Evolutionary conservation across 208 protist species (phyloP).

Genomic region (Lotmaria passim): DNA sequence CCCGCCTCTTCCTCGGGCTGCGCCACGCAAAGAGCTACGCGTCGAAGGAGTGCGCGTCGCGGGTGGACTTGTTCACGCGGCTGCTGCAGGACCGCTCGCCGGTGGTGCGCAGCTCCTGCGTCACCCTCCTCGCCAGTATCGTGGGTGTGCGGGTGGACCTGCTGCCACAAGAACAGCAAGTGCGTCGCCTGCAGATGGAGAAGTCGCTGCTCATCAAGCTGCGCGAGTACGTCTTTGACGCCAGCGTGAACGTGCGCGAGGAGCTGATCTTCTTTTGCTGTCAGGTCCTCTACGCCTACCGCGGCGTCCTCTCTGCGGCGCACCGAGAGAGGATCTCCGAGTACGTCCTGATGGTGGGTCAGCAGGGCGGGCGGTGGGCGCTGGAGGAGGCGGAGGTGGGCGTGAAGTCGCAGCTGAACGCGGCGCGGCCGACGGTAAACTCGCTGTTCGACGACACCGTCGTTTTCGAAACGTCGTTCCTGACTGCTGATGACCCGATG

Average conservation of each 20-base stretch:
- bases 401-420: constrained; percentile 79
- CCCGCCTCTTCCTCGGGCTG: constrained; percentile 70
- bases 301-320: constrained; percentile 30
- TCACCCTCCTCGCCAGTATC: constrained; percentile 83
- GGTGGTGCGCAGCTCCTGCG: constrained; percentile 87
- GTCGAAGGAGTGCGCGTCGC: constrained; percentile 76
- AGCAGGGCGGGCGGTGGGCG: constrained; percentile 47
- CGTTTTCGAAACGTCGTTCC: constrained; percentile 62
- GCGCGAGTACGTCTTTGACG: constrained; percentile 78
- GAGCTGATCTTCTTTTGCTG: constrained; percentile 88
- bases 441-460: constrained; percentile 73
- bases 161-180: constrained; percentile 58
- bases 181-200: constrained; percentile 84
- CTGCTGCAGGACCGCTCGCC: constrained; percentile 85
- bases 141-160: constrained; percentile 69
- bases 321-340: constrained; percentile 44
- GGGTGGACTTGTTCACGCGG: constrained; percentile 71
- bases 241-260: constrained; percentile 85
- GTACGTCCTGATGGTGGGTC: constrained; percentile 59
- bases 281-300: constrained; percentile 78
- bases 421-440: constrained; percentile 79
- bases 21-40: constrained; percentile 80
- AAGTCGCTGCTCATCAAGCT: constrained; percentile 86
- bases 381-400: constrained; percentile 78
- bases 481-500: constrained; percentile 54